These are phyloP conservation scores for Eucalyptus guilfoylei DNA, from an alignment of 345 rosid species.

Conservation along the genomic window DNA sequence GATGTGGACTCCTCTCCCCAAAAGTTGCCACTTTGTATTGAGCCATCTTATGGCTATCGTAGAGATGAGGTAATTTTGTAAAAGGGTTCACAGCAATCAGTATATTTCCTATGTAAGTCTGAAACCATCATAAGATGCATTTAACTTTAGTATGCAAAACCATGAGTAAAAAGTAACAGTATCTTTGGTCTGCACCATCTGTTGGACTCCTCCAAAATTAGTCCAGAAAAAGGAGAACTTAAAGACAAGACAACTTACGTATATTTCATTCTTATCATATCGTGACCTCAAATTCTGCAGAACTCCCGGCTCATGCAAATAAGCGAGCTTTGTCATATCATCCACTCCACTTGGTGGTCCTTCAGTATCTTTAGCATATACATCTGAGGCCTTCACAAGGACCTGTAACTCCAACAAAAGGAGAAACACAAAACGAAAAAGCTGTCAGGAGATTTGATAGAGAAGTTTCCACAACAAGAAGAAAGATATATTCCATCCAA, in stretches of 20 bases:
- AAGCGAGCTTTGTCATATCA: conserved; percentile 97
- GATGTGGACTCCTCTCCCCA: conserved; percentile 97
- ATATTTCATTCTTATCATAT: conserved; percentile 96
- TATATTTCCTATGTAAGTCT: conserved; percentile 95
- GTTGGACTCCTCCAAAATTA: not conserved
- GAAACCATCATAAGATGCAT: conserved; percentile 13
- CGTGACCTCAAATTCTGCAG: conserved; percentile 88
- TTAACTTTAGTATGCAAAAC: not conserved
- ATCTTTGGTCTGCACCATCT: not conserved
- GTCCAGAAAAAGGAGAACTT: not conserved
- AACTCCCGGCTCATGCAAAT: conserved; percentile 97
- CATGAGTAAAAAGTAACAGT: not conserved
- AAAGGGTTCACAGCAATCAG: conserved; percentile 97
- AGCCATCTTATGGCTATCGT: conserved; percentile 93
- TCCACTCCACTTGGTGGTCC: conserved; percentile 93
- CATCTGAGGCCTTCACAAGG: conserved; percentile 53
- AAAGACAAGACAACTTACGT: conserved; percentile 34
- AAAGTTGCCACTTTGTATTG: conserved; percentile 90
- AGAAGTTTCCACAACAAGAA: not conserved
- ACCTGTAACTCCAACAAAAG: conserved; percentile 31
- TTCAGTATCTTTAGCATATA: conserved; percentile 75
- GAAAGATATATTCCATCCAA: not conserved
- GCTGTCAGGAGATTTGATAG: not conserved
- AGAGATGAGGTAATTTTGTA: conserved; percentile 88
- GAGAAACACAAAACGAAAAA: not conserved